Base-by-base conservation (phyloP, 148 eudicot genomes). In the Salicornia ramosissima region DNA sequence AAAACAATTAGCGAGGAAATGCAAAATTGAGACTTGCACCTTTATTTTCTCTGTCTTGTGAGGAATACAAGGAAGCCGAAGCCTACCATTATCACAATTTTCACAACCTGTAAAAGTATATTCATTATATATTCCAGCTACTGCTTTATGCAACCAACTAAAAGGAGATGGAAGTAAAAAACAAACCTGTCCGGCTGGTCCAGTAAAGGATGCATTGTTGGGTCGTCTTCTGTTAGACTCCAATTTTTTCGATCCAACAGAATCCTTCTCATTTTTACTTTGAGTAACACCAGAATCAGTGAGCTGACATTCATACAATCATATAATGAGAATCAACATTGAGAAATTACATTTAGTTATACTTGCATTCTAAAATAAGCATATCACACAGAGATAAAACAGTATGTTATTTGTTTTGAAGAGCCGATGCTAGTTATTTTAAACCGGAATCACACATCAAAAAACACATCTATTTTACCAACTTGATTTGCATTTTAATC, bases 61-160 rank as follows among this genome's bases (percentile, higher is more conserved):
- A 93, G 74, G 34, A 93, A 66, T 73, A 90, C 91, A 51, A 93
- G 83, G 46, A 84, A 55, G 64, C 98, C 98, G 76, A 93, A 93
- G 33, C 92, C 95, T 59, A 83, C 75, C 85, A 90, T 83, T 58
- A 85, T 57, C 43, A 86, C 95, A 21, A 93, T 70, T 76, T 87
- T 90, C 66, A 93, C 51, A 67, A 74, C 86, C 98, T 93, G 85
- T 19, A 22, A 74, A 78, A 30, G 36, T 60, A 40, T 13, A 8
- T 0, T 42, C 4, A 55, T 54, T 57, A 65, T 47, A 25, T 71
- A 34, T 31, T 9, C 12, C 36, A 39, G 13, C 15, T 33, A 43
- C 30, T 40, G 24, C 18, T 30, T 59, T 67, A 42, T 42, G 72
- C 49, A 72, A 18, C 49, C 6, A 72, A 53, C 5, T 39, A 1